Evolutionary conservation across 2,329 filamentous ascomycete genomes (phyloP).

Genomic region (Leptographium flavum): DNA sequence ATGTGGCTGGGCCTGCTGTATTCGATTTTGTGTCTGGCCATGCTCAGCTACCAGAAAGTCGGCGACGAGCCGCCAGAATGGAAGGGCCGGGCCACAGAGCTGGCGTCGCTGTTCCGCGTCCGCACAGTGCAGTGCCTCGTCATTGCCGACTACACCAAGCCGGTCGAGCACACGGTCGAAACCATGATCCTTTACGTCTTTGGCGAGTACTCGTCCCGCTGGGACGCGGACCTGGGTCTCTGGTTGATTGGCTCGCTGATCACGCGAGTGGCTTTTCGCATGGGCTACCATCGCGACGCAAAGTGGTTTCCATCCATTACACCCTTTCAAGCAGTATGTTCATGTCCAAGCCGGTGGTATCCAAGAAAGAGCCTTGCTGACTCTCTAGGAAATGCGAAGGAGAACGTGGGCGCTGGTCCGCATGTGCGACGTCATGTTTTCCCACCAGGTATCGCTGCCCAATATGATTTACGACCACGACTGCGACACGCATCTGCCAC

Average conservation of each 20-base stretch:
- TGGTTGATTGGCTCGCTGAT: slow-evolving; percentile 42
- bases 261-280: slow-evolving; percentile 46
- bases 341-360: too few species aligned
- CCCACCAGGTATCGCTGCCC: slow-evolving; percentile 53
- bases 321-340: slow-evolving; percentile 56
- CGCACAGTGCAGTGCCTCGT: slow-evolving; percentile 67
- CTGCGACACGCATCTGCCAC: slow-evolving; percentile 60
- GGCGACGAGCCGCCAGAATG: slow-evolving; percentile 70
- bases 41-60: slow-evolving; percentile 66
- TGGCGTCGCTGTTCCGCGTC: slow-evolving; percentile 50
- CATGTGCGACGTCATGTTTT: slow-evolving; percentile 63
- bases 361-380: neutral
- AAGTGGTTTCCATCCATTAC: slow-evolving; percentile 59
- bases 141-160: slow-evolving; percentile 63
- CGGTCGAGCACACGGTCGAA: slow-evolving; percentile 62
- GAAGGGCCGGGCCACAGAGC: slow-evolving; percentile 47
- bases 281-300: slow-evolving; percentile 68
- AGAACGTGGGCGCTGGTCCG: slow-evolving; percentile 57
- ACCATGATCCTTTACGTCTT: slow-evolving; percentile 63
- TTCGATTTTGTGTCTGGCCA: slow-evolving; percentile 59
- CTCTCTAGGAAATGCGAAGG: slow-evolving; percentile 50
- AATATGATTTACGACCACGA: slow-evolving; percentile 60
- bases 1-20: slow-evolving; percentile 72
- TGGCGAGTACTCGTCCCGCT: slow-evolving; percentile 58
- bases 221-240: slow-evolving; percentile 58